Base-by-base conservation (phyloP, 2,329 filamentous ascomycete species). In the Botryotinia convoluta region DNA sequence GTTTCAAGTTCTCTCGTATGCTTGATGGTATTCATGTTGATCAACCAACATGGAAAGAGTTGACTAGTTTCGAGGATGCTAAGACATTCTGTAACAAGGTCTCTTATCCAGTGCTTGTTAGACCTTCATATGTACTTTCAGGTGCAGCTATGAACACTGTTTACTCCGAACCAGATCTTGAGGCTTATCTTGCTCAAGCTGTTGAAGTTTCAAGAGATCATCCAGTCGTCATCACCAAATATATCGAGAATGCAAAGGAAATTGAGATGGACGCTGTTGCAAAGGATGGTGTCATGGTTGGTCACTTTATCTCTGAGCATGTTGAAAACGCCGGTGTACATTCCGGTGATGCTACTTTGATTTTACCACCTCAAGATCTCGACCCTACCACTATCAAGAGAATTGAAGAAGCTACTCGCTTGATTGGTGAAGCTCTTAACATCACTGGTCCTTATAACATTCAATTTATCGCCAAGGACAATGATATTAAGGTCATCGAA, bases 371-470 rank as follows among this genome's bases (percentile, higher is more conserved):
- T 7, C 90, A 87, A 76, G 92, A 89, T 82, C 90, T 98, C 37
- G 93, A 97, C 76, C 86, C 92, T 78, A 84, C 84, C 73, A 92
- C 92, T 77, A 92, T 97, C 88, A 89, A 89, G 77, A 93, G 96
- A 74, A 89, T 97, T 81, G 98, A 98, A 89, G 93, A 93, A 78
- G 98, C 98, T 79, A 95, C 96, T 26, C 84, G 95, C 83, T 98
- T 97, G 89, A 95, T 99, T 68, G 96, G 95, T 77, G 93, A 96
- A 84, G 96, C 96, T 64, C 98, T 95, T 93, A 94, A 89, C 81
- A 98, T 98, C 83, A 98, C 94, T 32, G 96, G 96, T 72, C 96
- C 96, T 74, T 99, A 98, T 89, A 99, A 99, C 88, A 98, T 99
- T 95, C 96, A 99, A 82, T 97, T 99, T 84, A 98, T 99, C 88